A percentile compares a stretch with the other conserved stretches of the same genome.
Conservation (phyloP, 2,329 filamentous ascomycete genomes). For the Ophiostoma ulmi region DNA sequence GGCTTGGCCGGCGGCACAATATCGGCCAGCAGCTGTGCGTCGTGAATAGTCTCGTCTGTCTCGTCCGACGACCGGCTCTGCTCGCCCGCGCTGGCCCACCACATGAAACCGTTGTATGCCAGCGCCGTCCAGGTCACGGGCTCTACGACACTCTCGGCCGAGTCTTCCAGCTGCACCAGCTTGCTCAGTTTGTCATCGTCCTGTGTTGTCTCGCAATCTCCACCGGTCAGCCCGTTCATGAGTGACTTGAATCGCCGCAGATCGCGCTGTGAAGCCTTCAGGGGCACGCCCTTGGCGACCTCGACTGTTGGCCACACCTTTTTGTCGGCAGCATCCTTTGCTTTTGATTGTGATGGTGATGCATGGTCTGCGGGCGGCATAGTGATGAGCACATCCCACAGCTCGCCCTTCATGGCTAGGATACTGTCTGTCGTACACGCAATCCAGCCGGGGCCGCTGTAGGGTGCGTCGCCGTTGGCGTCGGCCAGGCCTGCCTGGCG, state of each 20-base stretch:
- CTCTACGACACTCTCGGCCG: conserved; percentile 54
- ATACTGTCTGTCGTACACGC: conserved; percentile 96
- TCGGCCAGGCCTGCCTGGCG: conserved; percentile 29
- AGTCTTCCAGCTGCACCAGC: conserved; percentile 33
- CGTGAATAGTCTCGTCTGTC: conserved; percentile 52
- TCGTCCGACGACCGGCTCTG: conserved; percentile 55
- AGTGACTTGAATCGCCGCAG: conserved; percentile 72
- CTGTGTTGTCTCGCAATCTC: conserved; percentile 30
- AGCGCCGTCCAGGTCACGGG: conserved; percentile 65
- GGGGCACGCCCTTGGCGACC: conserved; percentile 54
- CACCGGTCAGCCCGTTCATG: conserved; percentile 54
- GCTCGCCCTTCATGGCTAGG: conserved; percentile 72
- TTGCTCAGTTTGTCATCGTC: conserved; percentile 18
- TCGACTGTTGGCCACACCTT: conserved; percentile 74
- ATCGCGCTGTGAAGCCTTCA: conserved; percentile 89
- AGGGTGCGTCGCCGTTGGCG: conserved; percentile 33
- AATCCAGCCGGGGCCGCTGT: conserved; percentile 67
- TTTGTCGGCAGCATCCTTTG: conserved; percentile 45
- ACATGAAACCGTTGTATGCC: conserved; percentile 79
- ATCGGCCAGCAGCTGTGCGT: conserved; percentile 53
- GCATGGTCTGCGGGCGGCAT: conserved; percentile 52
- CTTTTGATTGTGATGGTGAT: conserved; percentile 34
- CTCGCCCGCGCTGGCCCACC: conserved; percentile 83
- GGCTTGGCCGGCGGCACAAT: conserved; percentile 34
- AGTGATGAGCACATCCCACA: conserved; percentile 87